phyloP scores from a whole-genome alignment of 148 eudicot genomes.

The Cornus florida region DNA sequence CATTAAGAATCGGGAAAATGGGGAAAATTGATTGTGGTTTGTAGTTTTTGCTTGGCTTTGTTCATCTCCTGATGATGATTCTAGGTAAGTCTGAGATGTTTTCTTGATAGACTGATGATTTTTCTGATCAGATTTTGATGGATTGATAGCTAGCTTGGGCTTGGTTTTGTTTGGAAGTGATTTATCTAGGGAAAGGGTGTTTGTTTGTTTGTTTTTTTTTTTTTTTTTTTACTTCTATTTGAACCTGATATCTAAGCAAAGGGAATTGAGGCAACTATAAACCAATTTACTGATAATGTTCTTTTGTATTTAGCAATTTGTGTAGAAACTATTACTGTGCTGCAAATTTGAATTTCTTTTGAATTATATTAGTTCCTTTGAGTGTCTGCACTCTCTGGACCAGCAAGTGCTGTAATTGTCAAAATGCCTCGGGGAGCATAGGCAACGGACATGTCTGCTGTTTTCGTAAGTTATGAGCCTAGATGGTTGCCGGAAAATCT shows the following conservation, averaged over 20 bases:
- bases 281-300: neutral
- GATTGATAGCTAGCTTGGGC: too few relatives aligned
- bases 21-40: slow-evolving; percentile 3
- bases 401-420: neutral
- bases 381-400: neutral
- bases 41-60: slow-evolving; percentile 15
- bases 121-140: neutral
- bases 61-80: neutral
- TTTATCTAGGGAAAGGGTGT: neutral
- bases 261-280: neutral
- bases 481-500: too few relatives aligned
- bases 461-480: neutral
- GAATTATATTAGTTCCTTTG: neutral
- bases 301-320: neutral
- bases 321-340: neutral
- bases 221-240: neutral
- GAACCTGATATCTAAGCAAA: neutral
- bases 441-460: neutral
- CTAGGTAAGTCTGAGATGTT: neutral
- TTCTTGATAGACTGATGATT: too few relatives aligned
- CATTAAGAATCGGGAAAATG: slow-evolving; percentile 4
- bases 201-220: too few relatives aligned
- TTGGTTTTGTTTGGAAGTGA: neutral
- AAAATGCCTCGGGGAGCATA: neutral
- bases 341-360: neutral